Base-by-base conservation (phyloP, 371 early-diverging fungal species). In the Mortierella polycephala region DNA sequence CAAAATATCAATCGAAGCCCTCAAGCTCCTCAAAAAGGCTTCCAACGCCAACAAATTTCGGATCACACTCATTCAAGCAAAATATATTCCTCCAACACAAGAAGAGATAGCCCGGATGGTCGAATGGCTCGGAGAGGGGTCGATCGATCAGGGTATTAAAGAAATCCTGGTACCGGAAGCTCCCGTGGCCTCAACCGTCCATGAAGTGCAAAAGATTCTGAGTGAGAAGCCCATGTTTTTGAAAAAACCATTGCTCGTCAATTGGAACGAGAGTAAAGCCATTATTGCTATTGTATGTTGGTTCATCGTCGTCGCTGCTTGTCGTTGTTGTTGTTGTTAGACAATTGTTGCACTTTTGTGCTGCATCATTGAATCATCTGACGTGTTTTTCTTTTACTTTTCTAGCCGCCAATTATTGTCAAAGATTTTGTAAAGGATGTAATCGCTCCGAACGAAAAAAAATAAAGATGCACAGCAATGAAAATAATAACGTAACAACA, bases 211-310 rank as follows among this genome's bases (percentile, higher is more conserved):
- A 47, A 50, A 64, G 55, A 39, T 62, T 2, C n/a, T 79, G 41
- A 47, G 69, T 4, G 21, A 30, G 8, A 57, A 64, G 12, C 80
- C 80, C 14, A n/a, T 6, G 0, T 72, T 39, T 5, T 18, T 79
- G 46, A 64, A 53, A 44, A 79, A 69, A 47, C 80, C 80, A 5
- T 30, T 79, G 60, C 23, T 79, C 42, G 67, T 79, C 18, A 63
- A 72, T 37, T 79, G 80, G 80, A 61, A 50, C 44, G 57, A 63
- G 14, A 60, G 71, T 57, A 66, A 44, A 58, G 75, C 75, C 30
- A 54, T 75, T 42, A 39, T 75, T 47, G 63, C 70, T 6, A 62
- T 58, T 44, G 75, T 75, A 63, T 21, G 57, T 20, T 7, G 10
- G 16, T 0, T 42, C 18, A 45, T 44, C 0, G 18, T 52, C 7